Percentiles rank a stretch among this genome's conserved stretches.
phyloP scores from a whole-genome alignment of 495 filamentous ascomycete species.

The Hypoxylon intermedium region DNA sequence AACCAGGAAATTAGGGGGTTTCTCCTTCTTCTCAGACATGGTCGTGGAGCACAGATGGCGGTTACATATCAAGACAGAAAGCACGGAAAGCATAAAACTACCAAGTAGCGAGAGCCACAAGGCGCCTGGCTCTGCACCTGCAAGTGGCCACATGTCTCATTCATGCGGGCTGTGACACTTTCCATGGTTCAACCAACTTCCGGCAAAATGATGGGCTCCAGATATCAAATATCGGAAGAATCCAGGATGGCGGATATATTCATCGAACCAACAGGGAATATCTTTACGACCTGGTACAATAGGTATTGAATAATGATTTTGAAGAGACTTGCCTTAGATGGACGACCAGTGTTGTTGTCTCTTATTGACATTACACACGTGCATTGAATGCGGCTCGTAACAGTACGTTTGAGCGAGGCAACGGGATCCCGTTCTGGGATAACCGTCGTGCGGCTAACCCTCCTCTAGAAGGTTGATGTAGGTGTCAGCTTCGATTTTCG shows the following conservation, averaged over 20 bases:
- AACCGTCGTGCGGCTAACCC: not conserved
- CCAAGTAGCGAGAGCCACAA: conserved; percentile 5
- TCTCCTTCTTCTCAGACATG: conserved; percentile 30
- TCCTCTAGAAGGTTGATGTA: not conserved
- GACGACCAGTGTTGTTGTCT: not conserved
- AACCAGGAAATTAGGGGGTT: conserved; percentile 63
- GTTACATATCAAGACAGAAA: conserved; percentile 26
- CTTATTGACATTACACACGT: too few relatives aligned
- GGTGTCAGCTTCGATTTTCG: not conserved
- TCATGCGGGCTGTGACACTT: conserved; percentile 1
- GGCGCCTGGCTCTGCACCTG: conserved; percentile 9
- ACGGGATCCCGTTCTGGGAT: not conserved
- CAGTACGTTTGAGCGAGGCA: not conserved
- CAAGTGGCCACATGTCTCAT: conserved; percentile 27
- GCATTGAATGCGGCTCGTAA: too few relatives aligned
- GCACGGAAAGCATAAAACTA: conserved; percentile 16
- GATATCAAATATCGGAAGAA: conserved; percentile 29
- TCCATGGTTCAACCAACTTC: conserved; percentile 9
- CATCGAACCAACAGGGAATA: conserved; percentile 13
- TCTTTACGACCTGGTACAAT: not conserved
- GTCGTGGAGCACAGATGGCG: conserved; percentile 12
- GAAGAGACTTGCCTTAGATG: not conserved
- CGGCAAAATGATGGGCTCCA: conserved; percentile 29
- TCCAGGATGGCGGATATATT: conserved; percentile 21
- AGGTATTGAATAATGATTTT: not conserved